Evolutionary conservation across 495 filamentous ascomycete genomes (phyloP).

Genomic region (Aspergillus diversus): DNA sequence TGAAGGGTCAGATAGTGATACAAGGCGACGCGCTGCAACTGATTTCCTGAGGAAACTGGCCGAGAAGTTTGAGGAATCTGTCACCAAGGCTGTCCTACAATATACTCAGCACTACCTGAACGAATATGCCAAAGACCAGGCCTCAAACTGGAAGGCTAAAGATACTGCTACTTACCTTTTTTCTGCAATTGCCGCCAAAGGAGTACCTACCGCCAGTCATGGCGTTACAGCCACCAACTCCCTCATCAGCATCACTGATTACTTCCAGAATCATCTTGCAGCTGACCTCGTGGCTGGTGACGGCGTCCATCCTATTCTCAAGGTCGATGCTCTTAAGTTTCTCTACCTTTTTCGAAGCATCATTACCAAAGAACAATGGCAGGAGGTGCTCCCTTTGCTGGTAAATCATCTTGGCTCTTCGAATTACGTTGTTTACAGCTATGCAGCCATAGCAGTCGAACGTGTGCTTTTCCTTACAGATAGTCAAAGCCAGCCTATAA

Average conservation of each 20-base stretch:
- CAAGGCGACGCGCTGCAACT: slow-evolving; percentile 85
- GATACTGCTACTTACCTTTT: slow-evolving; percentile 97
- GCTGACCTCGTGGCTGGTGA: slow-evolving; percentile 71
- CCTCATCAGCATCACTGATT: slow-evolving; percentile 83
- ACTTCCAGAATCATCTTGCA: slow-evolving; percentile 89
- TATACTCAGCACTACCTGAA: slow-evolving; percentile 80
- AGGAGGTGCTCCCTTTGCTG: slow-evolving; percentile 81
- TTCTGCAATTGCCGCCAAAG: slow-evolving; percentile 90
- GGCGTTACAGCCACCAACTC: slow-evolving; percentile 89
- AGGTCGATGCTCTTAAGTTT: slow-evolving; percentile 97
- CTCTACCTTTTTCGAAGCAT: slow-evolving; percentile 94
- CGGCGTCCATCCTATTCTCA: slow-evolving; percentile 78
- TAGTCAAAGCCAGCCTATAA: slow-evolving; percentile 70
- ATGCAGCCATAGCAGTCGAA: slow-evolving; percentile 93
- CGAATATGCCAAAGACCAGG: slow-evolving; percentile 68
- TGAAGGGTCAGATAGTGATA: slow-evolving; percentile 95
- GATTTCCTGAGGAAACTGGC: slow-evolving; percentile 89
- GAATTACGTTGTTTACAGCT: slow-evolving; percentile 96
- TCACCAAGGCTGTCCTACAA: slow-evolving; percentile 77
- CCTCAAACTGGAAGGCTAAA: slow-evolving; percentile 89
- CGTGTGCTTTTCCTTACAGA: slow-evolving; percentile 81
- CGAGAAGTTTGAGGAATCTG: slow-evolving; percentile 80
- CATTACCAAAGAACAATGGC: slow-evolving; percentile 83
- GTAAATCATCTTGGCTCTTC: slow-evolving; percentile 84
- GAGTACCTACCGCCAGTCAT: slow-evolving; percentile 76